Conservation (phyloP, 2,329 filamentous ascomycete genomes). For the Fusarium chuoi region DNA sequence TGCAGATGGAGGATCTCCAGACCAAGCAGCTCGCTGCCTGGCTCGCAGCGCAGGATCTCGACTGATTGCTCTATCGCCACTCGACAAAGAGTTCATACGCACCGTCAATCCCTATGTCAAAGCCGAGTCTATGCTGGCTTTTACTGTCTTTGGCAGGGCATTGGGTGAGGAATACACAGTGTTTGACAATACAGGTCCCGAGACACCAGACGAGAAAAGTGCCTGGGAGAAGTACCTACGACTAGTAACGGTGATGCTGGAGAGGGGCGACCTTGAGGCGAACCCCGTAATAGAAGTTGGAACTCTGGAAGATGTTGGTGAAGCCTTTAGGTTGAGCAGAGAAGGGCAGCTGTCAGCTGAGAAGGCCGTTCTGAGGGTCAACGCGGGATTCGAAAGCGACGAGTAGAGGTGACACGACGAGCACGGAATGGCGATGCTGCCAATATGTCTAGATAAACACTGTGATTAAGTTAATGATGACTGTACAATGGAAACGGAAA, state of each 20-base stretch:
- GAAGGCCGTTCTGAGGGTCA: neutral
- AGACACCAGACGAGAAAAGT: neutral
- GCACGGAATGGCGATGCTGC: rapidly evolving
- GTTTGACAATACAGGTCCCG: neutral
- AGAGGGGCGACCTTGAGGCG: neutral
- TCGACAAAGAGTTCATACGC: neutral
- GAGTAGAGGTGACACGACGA: neutral
- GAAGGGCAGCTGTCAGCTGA: conserved; percentile 4
- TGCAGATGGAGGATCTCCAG: neutral
- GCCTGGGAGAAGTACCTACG: neutral
- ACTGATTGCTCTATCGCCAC: neutral
- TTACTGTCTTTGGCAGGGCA: conserved; percentile 8
- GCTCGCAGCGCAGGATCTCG: neutral
- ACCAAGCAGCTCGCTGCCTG: neutral
- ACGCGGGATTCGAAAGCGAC: neutral
- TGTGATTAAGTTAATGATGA: neutral
- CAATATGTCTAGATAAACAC: neutral
- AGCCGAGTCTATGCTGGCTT: neutral
- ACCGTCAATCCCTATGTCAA: neutral
- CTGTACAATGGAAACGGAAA: neutral
- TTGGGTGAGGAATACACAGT: neutral
- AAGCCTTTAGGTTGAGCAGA: conserved; percentile 6
- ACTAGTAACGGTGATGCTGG: neutral
- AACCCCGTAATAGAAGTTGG: neutral
- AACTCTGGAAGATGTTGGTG: neutral